Conservation (phyloP, 371 early-diverging fungal genomes). For the Basidiobolus meristosporus region DNA sequence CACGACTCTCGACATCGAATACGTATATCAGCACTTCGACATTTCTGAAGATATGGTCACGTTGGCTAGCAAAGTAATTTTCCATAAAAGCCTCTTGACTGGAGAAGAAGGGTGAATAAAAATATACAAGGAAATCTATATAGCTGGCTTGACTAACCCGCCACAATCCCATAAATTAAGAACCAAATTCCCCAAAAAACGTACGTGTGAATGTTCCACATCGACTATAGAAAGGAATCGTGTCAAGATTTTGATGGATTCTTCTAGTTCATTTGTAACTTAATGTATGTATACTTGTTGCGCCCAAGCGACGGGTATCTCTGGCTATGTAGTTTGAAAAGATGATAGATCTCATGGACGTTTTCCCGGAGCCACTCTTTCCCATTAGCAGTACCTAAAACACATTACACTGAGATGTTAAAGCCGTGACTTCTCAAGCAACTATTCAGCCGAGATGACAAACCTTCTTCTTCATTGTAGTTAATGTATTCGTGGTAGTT, state of each 20-base stretch:
- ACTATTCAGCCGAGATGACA: too few species aligned
- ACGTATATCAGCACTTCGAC: conserved; percentile 96
- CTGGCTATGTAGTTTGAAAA: conserved; percentile 90
- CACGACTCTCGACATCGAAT: conserved; percentile 88
- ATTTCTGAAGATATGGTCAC: conserved; percentile 87
- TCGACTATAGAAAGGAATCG: conserved; percentile 45
- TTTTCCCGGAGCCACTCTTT: conserved; percentile 92
- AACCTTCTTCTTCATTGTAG: too few species aligned
- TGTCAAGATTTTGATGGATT: too few species aligned
- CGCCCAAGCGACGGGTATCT: conserved; percentile 86
- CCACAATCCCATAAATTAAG: conserved; percentile 94
- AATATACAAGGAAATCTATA: too few species aligned
- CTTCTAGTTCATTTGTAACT: background rate
- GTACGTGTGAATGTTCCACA: conserved; percentile 89
- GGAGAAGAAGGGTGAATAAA: conserved; percentile 1
- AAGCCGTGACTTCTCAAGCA: too few species aligned
- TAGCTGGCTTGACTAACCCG: too few species aligned
- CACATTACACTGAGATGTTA: too few species aligned
- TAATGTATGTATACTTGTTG: conserved; percentile 49
- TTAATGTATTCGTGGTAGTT: too few species aligned
- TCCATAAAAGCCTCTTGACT: conserved; percentile 94
- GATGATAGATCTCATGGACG: conserved; percentile 94
- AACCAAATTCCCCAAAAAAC: conserved; percentile 82
- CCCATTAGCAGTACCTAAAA: conserved; percentile 87
- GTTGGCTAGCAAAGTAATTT: conserved; percentile 78